Base-by-base conservation (phyloP, 768 basidiomycete species). In the Pleurotus tuoliensis region DNA sequence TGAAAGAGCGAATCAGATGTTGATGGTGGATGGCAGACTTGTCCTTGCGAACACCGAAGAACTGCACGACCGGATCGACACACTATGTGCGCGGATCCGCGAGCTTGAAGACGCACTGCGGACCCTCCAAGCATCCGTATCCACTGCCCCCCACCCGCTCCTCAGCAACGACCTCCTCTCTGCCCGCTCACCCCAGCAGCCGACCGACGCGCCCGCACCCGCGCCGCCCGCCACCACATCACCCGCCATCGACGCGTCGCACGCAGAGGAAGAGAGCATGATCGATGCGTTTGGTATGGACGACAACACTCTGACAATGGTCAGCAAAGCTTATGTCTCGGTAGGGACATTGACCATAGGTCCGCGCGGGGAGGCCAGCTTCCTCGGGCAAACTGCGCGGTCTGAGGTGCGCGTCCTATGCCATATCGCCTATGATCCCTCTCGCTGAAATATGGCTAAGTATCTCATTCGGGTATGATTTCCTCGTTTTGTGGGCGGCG, bases 11-110 rank as follows among this genome's bases (percentile, higher is more conserved):
- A n/a, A 45, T 25, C 8, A 9, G 16, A 16, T 8, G n/a, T 20
- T 56, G 45, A 22, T 30, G 22, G 4, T 25, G 13, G 40, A 34
- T 5, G 37, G 44, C 27, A 82, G 83, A 22, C 72, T 86, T 56
- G 71, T 88, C 24, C 77, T 90, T 22, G 78, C 88, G 20, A 83
- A 84, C 61, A 89, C 86, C 0, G 82, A 84, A 60, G 86, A 90
- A 56, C 74, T 90, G 6, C 86, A 90, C 66, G 80, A 81, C 49
- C 79, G 80, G 59, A 83, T 88, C 5, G 86, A 84, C 39, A 63
- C 67, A 0, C 73, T 87, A 45, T 70, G 75, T 44, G 64, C 71
- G 4, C 81, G 86, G n/a, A 81, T 84, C 55, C 80, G 79, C 27
- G 77, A 81, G 43, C 78, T 89, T 0, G 88, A 90, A 67, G 74